phyloP scores from a whole-genome alignment of 257 asterid genomes.

The Plantago elongata region DNA sequence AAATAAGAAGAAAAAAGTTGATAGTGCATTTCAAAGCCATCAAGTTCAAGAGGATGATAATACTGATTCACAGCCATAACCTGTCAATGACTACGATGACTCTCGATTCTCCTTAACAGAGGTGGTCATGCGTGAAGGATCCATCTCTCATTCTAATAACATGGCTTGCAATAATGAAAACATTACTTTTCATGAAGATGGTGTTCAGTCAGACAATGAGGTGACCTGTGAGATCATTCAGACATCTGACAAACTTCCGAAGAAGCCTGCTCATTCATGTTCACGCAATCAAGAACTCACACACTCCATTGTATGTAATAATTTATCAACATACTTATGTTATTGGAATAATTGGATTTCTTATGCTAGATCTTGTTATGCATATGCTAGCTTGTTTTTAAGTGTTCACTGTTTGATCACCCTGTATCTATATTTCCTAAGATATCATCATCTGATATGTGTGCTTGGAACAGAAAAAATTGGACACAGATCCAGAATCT shows the following conservation, averaged over 20 bases:
- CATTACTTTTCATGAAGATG: conserved; percentile 22
- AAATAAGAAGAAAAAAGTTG: conserved; percentile 31
- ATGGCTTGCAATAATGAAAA: conserved; percentile 14
- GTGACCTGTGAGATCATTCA: conserved; percentile 6
- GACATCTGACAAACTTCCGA: conserved; percentile 23
- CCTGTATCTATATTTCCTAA: not conserved
- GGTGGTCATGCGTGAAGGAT: conserved; percentile 14
- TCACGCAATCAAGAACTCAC: conserved; percentile 23
- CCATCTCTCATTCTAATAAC: conserved; percentile 20
- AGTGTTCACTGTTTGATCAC: no score
- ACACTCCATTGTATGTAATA: conserved; percentile 35
- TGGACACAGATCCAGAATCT: conserved; percentile 23
- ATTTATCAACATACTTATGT: conserved; percentile 1
- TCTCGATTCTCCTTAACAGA: conserved; percentile 23
- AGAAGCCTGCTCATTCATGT: conserved; percentile 19
- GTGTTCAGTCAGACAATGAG: conserved; percentile 24
- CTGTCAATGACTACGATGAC: conserved; percentile 9
- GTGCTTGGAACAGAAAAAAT: conserved; percentile 33
- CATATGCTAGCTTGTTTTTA: not conserved
- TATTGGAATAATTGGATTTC: not conserved
- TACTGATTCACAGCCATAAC: conserved; percentile 17
- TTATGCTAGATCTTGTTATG: not conserved
- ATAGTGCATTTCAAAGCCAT: conserved; percentile 19
- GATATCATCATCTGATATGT: conserved; percentile 15
- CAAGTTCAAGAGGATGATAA: conserved; percentile 27